phyloP scores from a whole-genome alignment of 2,329 filamentous ascomycete species.

The Verticillium tricorpus region DNA sequence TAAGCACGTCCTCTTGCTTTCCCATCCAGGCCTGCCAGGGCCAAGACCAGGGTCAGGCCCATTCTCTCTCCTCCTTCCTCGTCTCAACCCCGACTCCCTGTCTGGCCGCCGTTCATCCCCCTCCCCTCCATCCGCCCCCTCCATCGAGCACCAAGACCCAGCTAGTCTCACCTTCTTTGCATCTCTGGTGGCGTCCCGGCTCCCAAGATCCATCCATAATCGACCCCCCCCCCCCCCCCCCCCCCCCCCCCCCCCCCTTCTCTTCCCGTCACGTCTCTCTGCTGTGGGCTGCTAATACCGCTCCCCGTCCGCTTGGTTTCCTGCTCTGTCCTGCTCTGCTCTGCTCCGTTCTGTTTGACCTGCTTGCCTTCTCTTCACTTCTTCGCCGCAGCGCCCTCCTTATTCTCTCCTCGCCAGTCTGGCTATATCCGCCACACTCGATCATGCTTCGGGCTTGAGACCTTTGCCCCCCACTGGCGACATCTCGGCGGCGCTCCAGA shows the following conservation, averaged over 20 bases:
- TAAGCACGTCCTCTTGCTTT: background rate
- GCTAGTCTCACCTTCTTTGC: background rate
- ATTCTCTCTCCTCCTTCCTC: background rate
- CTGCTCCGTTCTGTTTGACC: background rate
- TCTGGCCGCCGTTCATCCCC: background rate
- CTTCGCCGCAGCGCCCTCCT: background rate
- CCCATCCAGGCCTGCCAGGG: background rate
- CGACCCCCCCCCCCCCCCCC: background rate
- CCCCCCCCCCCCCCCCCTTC: background rate
- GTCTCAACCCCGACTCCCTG: background rate
- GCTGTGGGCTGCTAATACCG: background rate
- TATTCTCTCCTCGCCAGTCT: background rate
- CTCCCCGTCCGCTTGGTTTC: background rate
- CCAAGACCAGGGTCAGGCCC: background rate
- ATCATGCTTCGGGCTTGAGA: background rate
- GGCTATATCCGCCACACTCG: background rate
- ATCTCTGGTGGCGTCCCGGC: background rate
- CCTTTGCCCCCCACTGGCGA: background rate
- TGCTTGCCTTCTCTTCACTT: background rate
- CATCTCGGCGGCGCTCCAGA: background rate
- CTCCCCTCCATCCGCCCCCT: background rate
- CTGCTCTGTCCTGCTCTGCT: background rate
- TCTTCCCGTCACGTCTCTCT: background rate
- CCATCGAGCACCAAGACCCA: background rate
- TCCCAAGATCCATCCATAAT: background rate